Conservation (phyloP, 805 yeast genomes). For the Lipomyces kockii region DNA sequence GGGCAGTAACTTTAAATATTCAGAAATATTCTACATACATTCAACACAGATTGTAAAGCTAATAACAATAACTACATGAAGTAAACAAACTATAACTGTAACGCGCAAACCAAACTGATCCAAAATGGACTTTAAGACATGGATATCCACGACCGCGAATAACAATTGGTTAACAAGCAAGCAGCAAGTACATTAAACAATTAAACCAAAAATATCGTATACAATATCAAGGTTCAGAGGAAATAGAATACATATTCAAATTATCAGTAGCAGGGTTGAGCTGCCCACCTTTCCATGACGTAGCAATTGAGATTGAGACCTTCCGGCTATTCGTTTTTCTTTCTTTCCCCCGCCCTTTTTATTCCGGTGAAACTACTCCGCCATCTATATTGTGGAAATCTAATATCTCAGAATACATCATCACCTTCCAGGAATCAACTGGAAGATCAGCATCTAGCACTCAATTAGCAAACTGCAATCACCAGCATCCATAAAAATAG, state of each 20-base stretch:
- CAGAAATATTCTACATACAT: neutral
- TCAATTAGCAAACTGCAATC: conserved; percentile 1
- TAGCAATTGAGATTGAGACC: neutral
- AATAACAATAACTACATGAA: conserved; percentile 2
- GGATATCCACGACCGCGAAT: neutral
- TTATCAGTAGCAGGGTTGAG: neutral
- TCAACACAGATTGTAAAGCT: neutral
- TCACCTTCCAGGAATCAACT: conserved; percentile 97
- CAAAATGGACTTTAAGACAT: neutral
- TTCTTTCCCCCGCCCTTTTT: neutral
- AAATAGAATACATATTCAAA: neutral
- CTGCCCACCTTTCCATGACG: neutral
- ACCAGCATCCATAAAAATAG: neutral
- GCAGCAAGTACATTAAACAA: neutral
- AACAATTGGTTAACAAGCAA: neutral
- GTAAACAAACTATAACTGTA: neutral
- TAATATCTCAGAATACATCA: conserved; percentile 97
- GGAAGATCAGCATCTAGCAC: conserved; percentile 80
- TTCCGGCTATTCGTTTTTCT: neutral
- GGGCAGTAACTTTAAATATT: no score
- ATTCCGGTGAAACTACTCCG: conserved; percentile 2
- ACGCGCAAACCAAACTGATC: neutral
- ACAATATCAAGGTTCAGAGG: neutral
- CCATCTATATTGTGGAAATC: conserved; percentile 89
- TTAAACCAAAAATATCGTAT: conserved; percentile 3